Conservation (phyloP, 192 early-diverging fungal genomes). For the Backusella macrospora region DNA sequence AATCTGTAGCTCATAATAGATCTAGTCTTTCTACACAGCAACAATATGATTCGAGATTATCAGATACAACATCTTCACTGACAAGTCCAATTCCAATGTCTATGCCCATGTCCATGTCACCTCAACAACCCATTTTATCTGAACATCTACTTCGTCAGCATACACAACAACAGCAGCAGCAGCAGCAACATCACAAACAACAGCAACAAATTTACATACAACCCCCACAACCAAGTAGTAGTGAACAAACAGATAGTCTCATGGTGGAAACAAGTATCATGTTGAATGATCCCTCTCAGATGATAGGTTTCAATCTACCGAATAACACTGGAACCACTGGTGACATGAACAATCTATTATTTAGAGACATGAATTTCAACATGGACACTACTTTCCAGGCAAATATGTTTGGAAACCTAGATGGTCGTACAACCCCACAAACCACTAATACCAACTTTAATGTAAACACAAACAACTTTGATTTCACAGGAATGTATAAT, state of each 20-base stretch:
- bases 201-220: background rate
- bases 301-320: constrained; percentile 15
- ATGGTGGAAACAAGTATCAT: constrained; percentile 29
- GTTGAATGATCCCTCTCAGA: constrained; percentile 30
- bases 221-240: background rate
- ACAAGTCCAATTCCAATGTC: constrained; percentile 2
- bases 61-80: background rate
- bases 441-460: background rate
- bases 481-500: constrained; percentile 2
- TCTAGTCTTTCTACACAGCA: background rate
- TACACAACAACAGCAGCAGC: constrained; percentile 22
- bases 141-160: background rate
- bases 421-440: background rate
- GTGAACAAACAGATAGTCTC: constrained; percentile 10
- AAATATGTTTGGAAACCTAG: background rate
- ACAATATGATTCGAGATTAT: background rate
- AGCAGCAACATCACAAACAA: constrained; percentile 21
- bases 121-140: constrained; percentile 2
- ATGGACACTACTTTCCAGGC: constrained; percentile 12
- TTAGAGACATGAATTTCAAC: constrained; percentile 28
- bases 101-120: background rate
- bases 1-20: background rate
- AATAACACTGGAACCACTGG: background rate
- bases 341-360: constrained; percentile 27
- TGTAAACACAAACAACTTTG: background rate